Evolutionary conservation across 176 grass and related monocot species (phyloP), one percentile per base, ranked within the genome.

Genomic region (Bolboschoenus planiculmis): DNA sequence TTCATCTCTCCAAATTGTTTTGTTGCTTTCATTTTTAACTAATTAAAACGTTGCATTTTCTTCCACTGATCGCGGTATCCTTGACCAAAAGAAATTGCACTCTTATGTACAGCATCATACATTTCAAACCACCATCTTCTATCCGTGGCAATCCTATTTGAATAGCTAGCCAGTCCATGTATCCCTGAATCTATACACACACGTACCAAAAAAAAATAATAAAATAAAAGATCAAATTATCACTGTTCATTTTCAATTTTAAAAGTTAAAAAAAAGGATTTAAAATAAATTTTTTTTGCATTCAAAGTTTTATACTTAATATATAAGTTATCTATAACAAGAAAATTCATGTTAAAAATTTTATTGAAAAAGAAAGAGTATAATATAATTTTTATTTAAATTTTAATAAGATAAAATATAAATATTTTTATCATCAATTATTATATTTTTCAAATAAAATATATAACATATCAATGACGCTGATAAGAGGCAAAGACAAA

Each of bases 161-260:
- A 7, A 72, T 54, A 57, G 87, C 82, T 44, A 92, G 27, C 87
- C 83, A 92, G 85, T 92, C 35, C 85, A 92, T n/a, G 85, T 92
- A 60, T 50, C 85, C 90, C 47, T 71, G 78, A 77, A 85, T 56
- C 30, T 42, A 5, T 47, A 20, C 77, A n/a, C n/a, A 42, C 16
- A n/a, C 62, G 9, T 13, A 10, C 23, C 43, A 4, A 70, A 54
- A 20, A 21, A 0, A 7, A 67, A 4, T n/a, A 39, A 21, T 57
- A n/a, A 53, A 35, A 60, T 21, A 67, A 9, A 31, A 53, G 48
- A 29, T 21, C 0, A n/a, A 1, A 18, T 53, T 15, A 2, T 18
- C 6, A 78, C 13, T 4, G 8, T 29, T 37, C 5, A 46, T 48
- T 20, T n/a, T n/a, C n/a, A n/a, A n/a, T n/a, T n/a, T n/a, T n/a